Base-by-base conservation (phyloP, 2,329 filamentous ascomycete genomes). In the Sclerotinia subarctica region DNA sequence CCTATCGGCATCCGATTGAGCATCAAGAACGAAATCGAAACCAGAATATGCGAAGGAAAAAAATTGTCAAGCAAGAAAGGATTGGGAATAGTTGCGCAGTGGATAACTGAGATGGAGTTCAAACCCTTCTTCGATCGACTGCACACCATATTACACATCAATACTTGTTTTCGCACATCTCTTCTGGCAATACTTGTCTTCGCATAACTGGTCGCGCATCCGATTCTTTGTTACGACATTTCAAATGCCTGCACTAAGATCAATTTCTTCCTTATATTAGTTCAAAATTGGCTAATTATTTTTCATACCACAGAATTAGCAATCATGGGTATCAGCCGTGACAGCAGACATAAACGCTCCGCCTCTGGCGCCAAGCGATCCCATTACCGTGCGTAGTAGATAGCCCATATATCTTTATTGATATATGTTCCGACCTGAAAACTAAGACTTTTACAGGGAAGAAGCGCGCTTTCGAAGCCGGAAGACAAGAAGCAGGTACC, bases 331-430 rank as follows among this genome's bases (percentile, higher is more conserved):
- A 98, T 99, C 87, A 97, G 94, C 85, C 92, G 95, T 87, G 94
- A 98, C 87, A 97, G 93, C 83, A 93, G 95, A 87, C 95, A 99
- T 90, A 99, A 99, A 92, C 94, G 95, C 86, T 94, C 93, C 85
- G 94, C 94, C 84, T 92, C 96, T 83, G 96, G 95, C 88, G 95
- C 96, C 81, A 99, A 99, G 91, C 90, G 91, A 83, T 87, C 91
- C 85, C 91, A 90, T 86, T 95, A 94, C 89, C 89, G 92, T 90
- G 85, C 85, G 88, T 90, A 76, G 74, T 85, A 86, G 85, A 87
- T 88, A 88, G 86, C 87, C 87, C 87, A 87, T 89, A 87, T 89
- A 82, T 80, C 70, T 67, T 60, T 5, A 59, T 21, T 70, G 81
- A 80, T 85, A 87, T 88, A 84, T 87, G 86, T 90, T 90, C 89